Evolutionary conservation across 768 basidiomycete genomes (phyloP).

Genomic region (Lentinula raphanica): DNA sequence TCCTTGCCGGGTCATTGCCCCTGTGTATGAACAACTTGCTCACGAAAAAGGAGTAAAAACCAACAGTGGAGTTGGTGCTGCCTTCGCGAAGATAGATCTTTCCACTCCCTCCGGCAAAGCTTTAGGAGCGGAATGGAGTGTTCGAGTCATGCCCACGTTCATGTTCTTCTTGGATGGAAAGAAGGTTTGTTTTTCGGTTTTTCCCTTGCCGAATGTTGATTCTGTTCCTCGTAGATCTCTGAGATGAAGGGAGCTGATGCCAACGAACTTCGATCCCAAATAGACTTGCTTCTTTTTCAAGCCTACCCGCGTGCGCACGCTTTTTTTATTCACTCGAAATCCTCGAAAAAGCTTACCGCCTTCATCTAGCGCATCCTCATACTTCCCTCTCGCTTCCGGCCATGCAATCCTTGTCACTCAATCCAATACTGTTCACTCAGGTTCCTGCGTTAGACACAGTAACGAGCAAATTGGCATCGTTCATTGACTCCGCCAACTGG

Average conservation of each 20-base stretch:
- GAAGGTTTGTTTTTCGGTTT: constrained; percentile 42
- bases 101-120: constrained; percentile 57
- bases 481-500: constrained; percentile 49
- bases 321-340: neutral
- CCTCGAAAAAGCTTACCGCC: neutral
- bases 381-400: constrained; percentile 51
- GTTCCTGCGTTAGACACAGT: constrained; percentile 66
- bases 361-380: constrained; percentile 70
- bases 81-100: constrained; percentile 83
- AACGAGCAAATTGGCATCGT: constrained; percentile 52
- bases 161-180: constrained; percentile 77
- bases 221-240: constrained; percentile 38
- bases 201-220: neutral
- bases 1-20: constrained; percentile 81
- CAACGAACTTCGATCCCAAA: constrained; percentile 63
- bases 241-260: constrained; percentile 72
- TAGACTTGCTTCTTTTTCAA: constrained; percentile 68
- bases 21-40: constrained; percentile 76
- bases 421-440: constrained; percentile 73
- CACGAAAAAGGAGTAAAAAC: constrained; percentile 46
- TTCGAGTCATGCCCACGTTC: constrained; percentile 84
- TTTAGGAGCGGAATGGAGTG: constrained; percentile 58
- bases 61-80: constrained; percentile 41
- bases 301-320: constrained; percentile 71
- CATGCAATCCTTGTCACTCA: constrained; percentile 57